Conservation (phyloP, 169 alveolate genomes). For the Cryptosporidium xiaoi region DNA sequence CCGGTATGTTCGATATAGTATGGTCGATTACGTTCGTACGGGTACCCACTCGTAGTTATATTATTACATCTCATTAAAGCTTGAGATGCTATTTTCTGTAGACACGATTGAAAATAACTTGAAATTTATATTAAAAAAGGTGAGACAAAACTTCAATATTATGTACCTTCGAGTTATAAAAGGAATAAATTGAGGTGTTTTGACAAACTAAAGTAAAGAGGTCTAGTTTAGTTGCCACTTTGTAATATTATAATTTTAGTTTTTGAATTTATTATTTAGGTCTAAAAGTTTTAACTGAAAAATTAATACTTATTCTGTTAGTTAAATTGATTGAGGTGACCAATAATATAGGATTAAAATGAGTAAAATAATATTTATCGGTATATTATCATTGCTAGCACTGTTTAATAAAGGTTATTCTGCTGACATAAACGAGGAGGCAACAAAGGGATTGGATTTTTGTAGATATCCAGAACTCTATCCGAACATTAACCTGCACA, state of each 20-base stretch:
- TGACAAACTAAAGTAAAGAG: no score
- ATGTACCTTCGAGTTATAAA: not conserved
- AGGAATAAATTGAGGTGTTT: not conserved
- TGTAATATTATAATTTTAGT: no score
- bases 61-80: not conserved
- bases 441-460: conserved; percentile 35
- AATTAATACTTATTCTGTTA: no score
- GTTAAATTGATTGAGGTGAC: no score
- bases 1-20: conserved; percentile 89
- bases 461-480: conserved; percentile 44
- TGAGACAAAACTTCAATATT: not conserved
- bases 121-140: not conserved
- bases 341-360: no score
- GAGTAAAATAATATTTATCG: no score
- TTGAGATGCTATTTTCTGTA: not conserved
- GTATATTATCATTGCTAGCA: no score
- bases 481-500: conserved; percentile 33
- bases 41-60: conserved; percentile 10
- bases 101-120: not conserved
- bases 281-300: no score
- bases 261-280: no score
- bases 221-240: no score
- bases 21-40: conserved; percentile 83
- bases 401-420: no score
- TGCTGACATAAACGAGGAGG: not conserved